Evolutionary conservation across 2,329 filamentous ascomycete species (phyloP), one percentile per base, ranked within the genome.

Genomic region (Cercospora janseana): DNA sequence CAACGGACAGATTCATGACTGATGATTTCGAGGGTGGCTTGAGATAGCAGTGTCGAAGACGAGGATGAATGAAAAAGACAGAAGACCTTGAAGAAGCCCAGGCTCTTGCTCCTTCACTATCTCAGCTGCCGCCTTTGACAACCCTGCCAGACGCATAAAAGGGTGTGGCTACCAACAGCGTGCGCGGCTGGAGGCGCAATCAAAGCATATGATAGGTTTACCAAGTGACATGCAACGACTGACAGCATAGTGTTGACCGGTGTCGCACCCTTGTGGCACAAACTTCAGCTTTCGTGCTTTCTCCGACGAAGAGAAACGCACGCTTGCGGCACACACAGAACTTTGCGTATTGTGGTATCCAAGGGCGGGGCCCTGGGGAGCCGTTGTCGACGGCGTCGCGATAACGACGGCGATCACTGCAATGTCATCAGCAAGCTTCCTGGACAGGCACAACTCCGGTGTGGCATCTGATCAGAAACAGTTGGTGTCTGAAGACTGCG

Each of bases 1-100:
- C 16, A 29, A 43, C 24, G 37, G 32, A 40, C 23, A 35, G 40
- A 18, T 47, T 47, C 49, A 52, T 52, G 43, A 43, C 40, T 21
- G 23, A 18, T 29, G 23, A n/a, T 20, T 32, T 47, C 28, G 38
- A 40, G 29, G 41, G 15, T 21, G 29, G 29, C 20, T 40, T 40
- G 20, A 26, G 21, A 9, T 40, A 8, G 35, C n/a, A 40, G 23
- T 1, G 35, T 40, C 20, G 20, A 26, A 40, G 35, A 40, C 13
- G 18, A n/a, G n/a, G 21, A 40, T 13, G 35, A 26, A 12, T 40
- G 18, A 40, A 23, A 26, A 13, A 23, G 35, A 26, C n/a, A n/a
- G n/a, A n/a, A n/a, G n/a, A n/a, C n/a, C n/a, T n/a, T n/a, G n/a
- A n/a, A n/a, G n/a, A n/a, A n/a, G n/a, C n/a, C n/a, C n/a, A n/a